Evolutionary conservation across 2,329 filamentous ascomycete species (phyloP), one percentile per base, ranked within the genome.

Genomic region (Diaporthe vexans): DNA sequence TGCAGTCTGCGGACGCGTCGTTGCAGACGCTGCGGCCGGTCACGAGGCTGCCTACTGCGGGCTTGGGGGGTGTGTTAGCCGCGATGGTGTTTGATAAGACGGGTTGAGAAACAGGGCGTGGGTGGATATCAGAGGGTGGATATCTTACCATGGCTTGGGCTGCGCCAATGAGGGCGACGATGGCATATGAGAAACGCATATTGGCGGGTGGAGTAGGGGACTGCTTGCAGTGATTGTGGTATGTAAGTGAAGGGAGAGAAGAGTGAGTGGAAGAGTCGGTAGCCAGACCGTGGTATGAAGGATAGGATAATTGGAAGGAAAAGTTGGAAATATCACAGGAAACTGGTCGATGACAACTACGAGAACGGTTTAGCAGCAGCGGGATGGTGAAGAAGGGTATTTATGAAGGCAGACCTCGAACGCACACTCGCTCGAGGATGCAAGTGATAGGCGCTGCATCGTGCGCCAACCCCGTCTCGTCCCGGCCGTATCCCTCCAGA

Each of bases 141-240:
- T 11, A 59, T 29, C 69, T 6, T 65, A 75, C 67, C 51, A 75
- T 35, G 65, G 72, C 74, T 4, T 67, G 51, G 17, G 74, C 72
- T 57, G 73, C 56, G 67, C 74, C 40, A 24, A 71, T 17, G 26
- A 75, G 51, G 24, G 67, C 67, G 37, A 72, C 4, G 24, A 74
- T 5, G 35, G 67, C 52, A 51, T 69, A 74, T 33, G 72, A 71
- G 72, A 75, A 74, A 71, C 59, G 72, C 74, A 75, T 75, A 17
- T 48, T 75, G 51, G 57, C 24, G 35, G 35, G 24, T 56, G n/a
- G 51, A 24, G 33, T 43, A 24, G 57, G 68, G 11, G 19, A 54
- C 48, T 72, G 68, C 48, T 48, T 10, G 51, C 58, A 58, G 67
- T 35, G 71, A 29, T 35, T 35, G 57, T 54, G 46, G 19, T 57